These are phyloP conservation scores for Ustulina deusta DNA, from an alignment of 2,329 filamentous ascomycete species.

Conservation along the genomic window DNA sequence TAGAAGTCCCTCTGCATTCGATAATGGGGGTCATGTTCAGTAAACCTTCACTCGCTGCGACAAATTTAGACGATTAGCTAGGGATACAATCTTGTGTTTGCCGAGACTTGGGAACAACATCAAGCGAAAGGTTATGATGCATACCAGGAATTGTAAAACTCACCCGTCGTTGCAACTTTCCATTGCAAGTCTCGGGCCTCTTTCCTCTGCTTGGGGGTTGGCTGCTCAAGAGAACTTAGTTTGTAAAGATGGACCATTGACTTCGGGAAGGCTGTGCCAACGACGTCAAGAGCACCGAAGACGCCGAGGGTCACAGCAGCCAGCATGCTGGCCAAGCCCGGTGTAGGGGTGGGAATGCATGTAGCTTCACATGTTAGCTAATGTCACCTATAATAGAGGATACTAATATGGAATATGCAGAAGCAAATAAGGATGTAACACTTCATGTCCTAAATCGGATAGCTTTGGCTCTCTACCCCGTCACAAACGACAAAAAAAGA, in stretches of 20 bases:
- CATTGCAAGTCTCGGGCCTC: conserved; percentile 71
- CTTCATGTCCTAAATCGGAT: neutral
- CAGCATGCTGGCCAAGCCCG: conserved; percentile 73
- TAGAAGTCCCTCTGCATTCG: neutral
- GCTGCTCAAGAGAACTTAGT: conserved; percentile 54
- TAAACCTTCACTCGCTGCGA: conserved; percentile 28
- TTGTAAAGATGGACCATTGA: conserved; percentile 69
- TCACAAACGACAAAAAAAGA: neutral
- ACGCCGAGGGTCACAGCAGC: conserved; percentile 73
- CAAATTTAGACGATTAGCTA: conserved; percentile 13
- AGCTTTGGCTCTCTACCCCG: neutral
- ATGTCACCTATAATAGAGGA: conserved; percentile 4
- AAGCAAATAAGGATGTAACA: neutral
- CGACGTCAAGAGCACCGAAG: conserved; percentile 74
- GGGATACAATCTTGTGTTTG: neutral
- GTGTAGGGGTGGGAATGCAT: conserved; percentile 72
- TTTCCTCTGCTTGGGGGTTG: conserved; percentile 58
- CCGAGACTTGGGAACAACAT: neutral
- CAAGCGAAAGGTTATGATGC: conserved; percentile 8
- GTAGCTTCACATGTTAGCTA: conserved; percentile 52
- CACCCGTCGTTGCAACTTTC: conserved; percentile 40
- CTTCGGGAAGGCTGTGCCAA: conserved; percentile 74
- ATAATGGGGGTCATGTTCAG: neutral
- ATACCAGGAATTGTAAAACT: conserved; percentile 37
- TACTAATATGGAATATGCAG: conserved; percentile 8